Base-by-base conservation (phyloP, 73 alveolate genomes). In the Blepharisma stoltei region DNA sequence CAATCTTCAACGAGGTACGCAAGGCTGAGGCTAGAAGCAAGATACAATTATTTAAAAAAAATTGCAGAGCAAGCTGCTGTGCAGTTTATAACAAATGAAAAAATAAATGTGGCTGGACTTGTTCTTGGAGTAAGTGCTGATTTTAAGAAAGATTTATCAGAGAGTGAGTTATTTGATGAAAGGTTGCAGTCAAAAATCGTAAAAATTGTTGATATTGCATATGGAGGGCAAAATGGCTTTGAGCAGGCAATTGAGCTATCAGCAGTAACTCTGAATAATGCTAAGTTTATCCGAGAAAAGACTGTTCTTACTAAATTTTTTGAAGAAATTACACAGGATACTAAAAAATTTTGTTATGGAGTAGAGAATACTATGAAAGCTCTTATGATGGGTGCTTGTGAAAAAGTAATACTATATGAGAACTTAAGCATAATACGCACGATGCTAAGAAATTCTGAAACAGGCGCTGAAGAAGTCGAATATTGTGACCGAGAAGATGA, bases 221-320 rank as follows among this genome's bases (percentile, higher is more conserved):
- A 97, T 85, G 99, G 99, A 32, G 99, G 99, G 7, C 99, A 95
- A 83, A 89, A 94, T 75, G 99, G 99, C 23, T 91, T 97, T 78
- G 94, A 96, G 78, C 95, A 97, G 83, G 96, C 96, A 7, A 89
- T 90, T 25, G 92, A 90, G 78, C 85, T 90, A 46, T 54, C 83
- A 0, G 87, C 84, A 87, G 98, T 90, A 84, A 94, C 98, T 25
- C 90, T 97, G 44, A 70, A 91, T 50, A 96, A 96, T 81, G 99
- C 95, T 66, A 97, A 95, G 89, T 97, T 95, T 79, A 97, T 97
- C 60, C 95, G 91, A 76, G 99, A 97, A 84, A 97, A 97, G 85
- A 94, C 92, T 71, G 83, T 95, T 6, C 88, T 97, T 69, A 83
- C 97, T 52, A 84, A 83, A 78, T 96, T 95, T 92, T 96, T 95